These are phyloP conservation scores for Metschnikowia drakensbergensis DNA, from an alignment of 805 yeast genomes.

Conservation along the genomic window DNA sequence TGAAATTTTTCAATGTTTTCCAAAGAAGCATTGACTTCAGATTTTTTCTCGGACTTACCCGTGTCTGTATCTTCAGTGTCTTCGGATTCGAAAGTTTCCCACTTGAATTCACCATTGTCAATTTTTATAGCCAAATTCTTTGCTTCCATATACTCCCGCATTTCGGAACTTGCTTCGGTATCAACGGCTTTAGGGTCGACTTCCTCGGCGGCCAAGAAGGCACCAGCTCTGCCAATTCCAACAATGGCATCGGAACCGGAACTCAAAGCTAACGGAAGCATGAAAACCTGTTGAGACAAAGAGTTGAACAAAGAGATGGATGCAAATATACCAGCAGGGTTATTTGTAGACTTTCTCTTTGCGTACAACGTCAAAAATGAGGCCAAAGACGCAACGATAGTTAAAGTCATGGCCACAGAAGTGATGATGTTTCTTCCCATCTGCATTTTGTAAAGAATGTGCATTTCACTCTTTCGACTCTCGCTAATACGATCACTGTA, in stretches of 20 bases:
- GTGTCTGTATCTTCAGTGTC: constrained; percentile 27
- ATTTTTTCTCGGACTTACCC: constrained; percentile 3
- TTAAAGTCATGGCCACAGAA: constrained; percentile 63
- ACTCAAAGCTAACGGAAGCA: constrained; percentile 68
- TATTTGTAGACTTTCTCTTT: constrained; percentile 24
- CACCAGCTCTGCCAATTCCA: constrained; percentile 57
- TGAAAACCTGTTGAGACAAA: constrained; percentile 57
- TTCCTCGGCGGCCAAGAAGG: constrained; percentile 45
- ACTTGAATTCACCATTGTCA: constrained; percentile 54
- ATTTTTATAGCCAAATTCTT: constrained; percentile 45
- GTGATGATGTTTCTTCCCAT: constrained; percentile 53
- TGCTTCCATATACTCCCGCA: constrained; percentile 22
- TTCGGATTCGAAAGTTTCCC: constrained; percentile 46
- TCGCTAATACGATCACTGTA: constrained; percentile 54
- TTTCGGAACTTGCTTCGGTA: constrained; percentile 25
- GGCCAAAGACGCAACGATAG: constrained; percentile 68
- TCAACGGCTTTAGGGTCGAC: constrained; percentile 31
- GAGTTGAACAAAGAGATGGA: constrained; percentile 66
- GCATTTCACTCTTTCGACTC: constrained; percentile 61
- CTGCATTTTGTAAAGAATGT: constrained; percentile 58
- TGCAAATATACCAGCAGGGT: constrained; percentile 64
- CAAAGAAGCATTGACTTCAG: neutral
- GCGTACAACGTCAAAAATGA: constrained; percentile 39
- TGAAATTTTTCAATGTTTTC: neutral
- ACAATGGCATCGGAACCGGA: constrained; percentile 65